Evolutionary conservation across 176 grass and related monocot species (phyloP).

Genomic region (Coix lacrymajobi): DNA sequence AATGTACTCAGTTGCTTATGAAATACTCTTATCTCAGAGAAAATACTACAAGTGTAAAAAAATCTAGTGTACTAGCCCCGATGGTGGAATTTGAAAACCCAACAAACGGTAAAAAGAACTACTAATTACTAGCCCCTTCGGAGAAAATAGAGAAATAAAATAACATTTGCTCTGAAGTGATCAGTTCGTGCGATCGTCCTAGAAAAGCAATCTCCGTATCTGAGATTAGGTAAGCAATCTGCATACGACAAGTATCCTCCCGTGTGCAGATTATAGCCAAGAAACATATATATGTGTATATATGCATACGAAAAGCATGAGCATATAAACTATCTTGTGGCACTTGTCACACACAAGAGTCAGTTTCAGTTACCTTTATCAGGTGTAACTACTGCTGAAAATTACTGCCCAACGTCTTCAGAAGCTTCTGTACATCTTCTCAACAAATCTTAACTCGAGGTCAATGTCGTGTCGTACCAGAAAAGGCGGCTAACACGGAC

Average conservation of each 20-base stretch:
- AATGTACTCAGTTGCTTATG: neutral
- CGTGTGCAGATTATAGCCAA: neutral
- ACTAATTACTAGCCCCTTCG: neutral
- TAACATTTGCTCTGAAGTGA: neutral
- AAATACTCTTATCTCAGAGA: neutral
- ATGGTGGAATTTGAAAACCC: neutral
- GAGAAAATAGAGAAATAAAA: neutral
- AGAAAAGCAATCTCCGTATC: neutral
- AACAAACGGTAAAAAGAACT: neutral
- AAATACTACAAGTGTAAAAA: neutral
- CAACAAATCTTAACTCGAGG: neutral
- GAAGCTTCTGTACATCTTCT: neutral
- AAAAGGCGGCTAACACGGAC: slow-evolving; percentile 18
- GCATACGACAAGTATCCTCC: neutral
- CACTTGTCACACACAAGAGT: neutral
- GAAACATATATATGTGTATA: neutral
- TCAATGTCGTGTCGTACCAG: slow-evolving; percentile 24
- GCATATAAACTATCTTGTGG: neutral
- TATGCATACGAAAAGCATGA: slow-evolving; percentile 16
- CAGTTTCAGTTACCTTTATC: neutral
- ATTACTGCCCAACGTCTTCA: slow-evolving; percentile 21
- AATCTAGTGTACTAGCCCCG: neutral
- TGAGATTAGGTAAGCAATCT: neutral
- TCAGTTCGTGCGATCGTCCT: neutral
- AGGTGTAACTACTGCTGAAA: slow-evolving; percentile 26